phyloP scores from a whole-genome alignment of 2,329 filamentous ascomycete genomes.

The Cytospora chrysosperma region DNA sequence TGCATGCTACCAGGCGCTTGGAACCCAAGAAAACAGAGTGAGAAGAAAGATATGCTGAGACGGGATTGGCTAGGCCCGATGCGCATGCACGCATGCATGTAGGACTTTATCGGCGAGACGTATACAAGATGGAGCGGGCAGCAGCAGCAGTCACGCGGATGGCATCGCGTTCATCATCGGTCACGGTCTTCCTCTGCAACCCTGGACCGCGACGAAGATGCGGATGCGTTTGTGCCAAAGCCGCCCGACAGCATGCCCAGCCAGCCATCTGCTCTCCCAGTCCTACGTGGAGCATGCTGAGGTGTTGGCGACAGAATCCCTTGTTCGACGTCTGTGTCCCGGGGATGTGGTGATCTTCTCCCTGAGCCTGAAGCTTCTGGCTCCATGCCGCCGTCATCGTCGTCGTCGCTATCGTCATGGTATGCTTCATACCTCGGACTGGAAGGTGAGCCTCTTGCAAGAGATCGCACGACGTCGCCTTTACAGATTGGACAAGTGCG shows the following conservation, averaged over 20 bases:
- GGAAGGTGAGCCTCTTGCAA: constrained; percentile 55
- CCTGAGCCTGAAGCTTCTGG: constrained; percentile 27
- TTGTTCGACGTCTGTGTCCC: constrained; percentile 44
- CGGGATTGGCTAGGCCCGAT: background rate
- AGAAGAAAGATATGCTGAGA: background rate
- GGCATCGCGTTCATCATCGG: constrained; percentile 6
- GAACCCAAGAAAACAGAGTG: background rate
- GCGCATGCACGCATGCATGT: background rate
- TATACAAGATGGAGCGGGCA: background rate
- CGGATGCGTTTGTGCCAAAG: constrained; percentile 15
- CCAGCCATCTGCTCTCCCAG: constrained; percentile 16
- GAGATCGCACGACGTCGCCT: constrained; percentile 80
- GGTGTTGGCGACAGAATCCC: constrained; percentile 35
- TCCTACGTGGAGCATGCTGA: constrained; percentile 1
- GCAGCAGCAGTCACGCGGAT: background rate
- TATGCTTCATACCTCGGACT: constrained; percentile 55
- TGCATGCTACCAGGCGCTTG: constrained; percentile 13
- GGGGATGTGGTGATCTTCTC: constrained; percentile 26
- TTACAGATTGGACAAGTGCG: constrained; percentile 99
- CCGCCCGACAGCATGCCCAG: constrained; percentile 21
- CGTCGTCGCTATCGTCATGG: constrained; percentile 52
- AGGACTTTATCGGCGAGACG: background rate
- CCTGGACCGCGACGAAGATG: constrained; percentile 14
- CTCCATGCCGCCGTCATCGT: constrained; percentile 36
- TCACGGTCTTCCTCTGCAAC: constrained; percentile 20